phyloP scores from a whole-genome alignment of 2,329 filamentous ascomycete species.

The Dothideomycetes sp. region DNA sequence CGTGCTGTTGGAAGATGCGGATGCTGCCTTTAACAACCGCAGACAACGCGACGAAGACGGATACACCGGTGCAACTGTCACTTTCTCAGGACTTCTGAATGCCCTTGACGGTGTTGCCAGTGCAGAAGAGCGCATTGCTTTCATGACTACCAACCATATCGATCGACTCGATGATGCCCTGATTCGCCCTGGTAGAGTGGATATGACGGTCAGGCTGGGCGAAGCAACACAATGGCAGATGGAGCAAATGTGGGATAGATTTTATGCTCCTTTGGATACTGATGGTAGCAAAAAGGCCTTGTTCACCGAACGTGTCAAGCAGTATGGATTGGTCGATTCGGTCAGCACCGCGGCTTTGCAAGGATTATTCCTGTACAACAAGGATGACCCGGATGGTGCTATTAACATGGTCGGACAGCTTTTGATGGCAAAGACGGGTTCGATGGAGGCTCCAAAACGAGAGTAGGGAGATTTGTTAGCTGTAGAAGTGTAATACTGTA shows the following conservation, averaged over 20 bases:
- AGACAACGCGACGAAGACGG: slow-evolving; percentile 70
- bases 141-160: slow-evolving; percentile 90
- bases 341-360: slow-evolving; percentile 87
- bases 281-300: slow-evolving; percentile 52
- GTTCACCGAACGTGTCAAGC: slow-evolving; percentile 63
- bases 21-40: slow-evolving; percentile 80
- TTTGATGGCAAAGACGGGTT: slow-evolving; percentile 9
- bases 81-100: slow-evolving; percentile 77
- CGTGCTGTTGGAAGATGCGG: slow-evolving; percentile 79
- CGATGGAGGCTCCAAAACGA: slow-evolving; percentile 9
- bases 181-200: slow-evolving; percentile 82
- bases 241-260: slow-evolving; percentile 81
- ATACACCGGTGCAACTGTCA: slow-evolving; percentile 79
- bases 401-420: slow-evolving; percentile 42
- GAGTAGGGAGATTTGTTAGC: too few relatives aligned
- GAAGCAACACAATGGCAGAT: slow-evolving; percentile 83
- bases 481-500: too few relatives aligned
- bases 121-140: slow-evolving; percentile 85
- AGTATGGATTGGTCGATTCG: slow-evolving; percentile 60
- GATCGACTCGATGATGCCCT: slow-evolving; percentile 82
- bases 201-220: slow-evolving; percentile 84
- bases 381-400: slow-evolving; percentile 78
- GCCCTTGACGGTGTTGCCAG: slow-evolving; percentile 78
- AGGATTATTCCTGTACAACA: slow-evolving; percentile 91
- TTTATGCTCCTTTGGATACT: slow-evolving; percentile 74